These are phyloP conservation scores for Pichia sp. DNA, from an alignment of 1,139 yeast species.

Conservation along the genomic window DNA sequence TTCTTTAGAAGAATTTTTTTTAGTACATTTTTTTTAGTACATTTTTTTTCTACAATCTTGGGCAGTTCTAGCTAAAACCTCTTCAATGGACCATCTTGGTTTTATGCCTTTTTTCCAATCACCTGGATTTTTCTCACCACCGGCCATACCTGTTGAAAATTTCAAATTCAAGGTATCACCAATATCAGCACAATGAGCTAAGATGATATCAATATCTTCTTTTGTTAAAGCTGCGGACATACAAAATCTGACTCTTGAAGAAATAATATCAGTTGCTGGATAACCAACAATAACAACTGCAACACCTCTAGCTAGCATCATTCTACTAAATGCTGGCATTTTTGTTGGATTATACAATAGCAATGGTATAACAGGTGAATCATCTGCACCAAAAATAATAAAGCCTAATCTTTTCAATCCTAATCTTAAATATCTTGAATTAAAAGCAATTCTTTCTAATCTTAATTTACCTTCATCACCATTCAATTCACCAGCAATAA, in stretches of 20 bases:
- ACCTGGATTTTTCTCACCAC: conserved; percentile 52
- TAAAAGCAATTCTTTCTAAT: conserved; percentile 87
- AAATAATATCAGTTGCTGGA: conserved; percentile 92
- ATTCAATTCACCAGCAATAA: conserved; percentile 71
- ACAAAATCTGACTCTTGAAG: conserved; percentile 89
- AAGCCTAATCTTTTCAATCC: conserved; percentile 91
- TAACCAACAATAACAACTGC: conserved; percentile 97
- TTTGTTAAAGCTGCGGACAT: conserved; percentile 88
- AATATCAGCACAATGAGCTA: conserved; percentile 65
- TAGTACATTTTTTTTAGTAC: conserved; percentile 37
- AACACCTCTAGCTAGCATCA: conserved; percentile 68
- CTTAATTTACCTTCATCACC: conserved; percentile 95
- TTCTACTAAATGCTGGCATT: conserved; percentile 88
- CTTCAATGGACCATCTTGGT: conserved; percentile 74
- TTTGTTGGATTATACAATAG: conserved; percentile 84
- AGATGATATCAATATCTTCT: conserved; percentile 80
- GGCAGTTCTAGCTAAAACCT: conserved; percentile 66
- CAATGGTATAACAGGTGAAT: conserved; percentile 91
- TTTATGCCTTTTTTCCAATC: conserved; percentile 43
- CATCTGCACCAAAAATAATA: conserved; percentile 91
- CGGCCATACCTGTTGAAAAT: conserved; percentile 71
- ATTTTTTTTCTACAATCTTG: conserved; percentile 54
- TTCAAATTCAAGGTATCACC: conserved; percentile 76
- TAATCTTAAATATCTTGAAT: conserved; percentile 83
- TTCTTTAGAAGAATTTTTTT: not conserved